phyloP scores from a whole-genome alignment of 129 eudicot genomes.

The Arctium minus region DNA sequence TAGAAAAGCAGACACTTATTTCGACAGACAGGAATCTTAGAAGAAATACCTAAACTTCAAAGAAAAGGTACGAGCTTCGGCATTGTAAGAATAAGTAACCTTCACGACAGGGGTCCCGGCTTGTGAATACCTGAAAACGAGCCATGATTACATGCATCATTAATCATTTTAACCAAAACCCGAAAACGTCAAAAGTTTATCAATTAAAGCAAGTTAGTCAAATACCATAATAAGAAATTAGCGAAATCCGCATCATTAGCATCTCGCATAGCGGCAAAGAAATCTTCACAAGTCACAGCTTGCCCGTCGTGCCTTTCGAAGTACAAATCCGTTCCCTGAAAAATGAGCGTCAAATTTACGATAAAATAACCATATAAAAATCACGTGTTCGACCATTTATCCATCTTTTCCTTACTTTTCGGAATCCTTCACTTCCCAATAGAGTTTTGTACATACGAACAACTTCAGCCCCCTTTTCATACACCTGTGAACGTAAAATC shows the following conservation, averaged over 20 bases:
- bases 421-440: constrained; percentile 77
- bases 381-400: background rate
- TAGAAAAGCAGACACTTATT: background rate
- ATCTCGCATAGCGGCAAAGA: constrained; percentile 95
- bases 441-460: constrained; percentile 97
- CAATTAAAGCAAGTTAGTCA: background rate
- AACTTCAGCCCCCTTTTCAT: constrained; percentile 97
- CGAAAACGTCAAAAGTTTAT: background rate
- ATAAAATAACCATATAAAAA: constrained; percentile 1
- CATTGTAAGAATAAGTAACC: constrained; percentile 64
- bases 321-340: constrained; percentile 87
- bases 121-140: constrained; percentile 82
- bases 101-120: constrained; percentile 91
- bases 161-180: background rate
- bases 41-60: constrained; percentile 70
- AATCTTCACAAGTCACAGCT: constrained; percentile 97
- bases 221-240: constrained; percentile 85
- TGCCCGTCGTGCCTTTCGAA: constrained; percentile 95
- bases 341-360: background rate
- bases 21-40: background rate
- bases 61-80: constrained; percentile 67
- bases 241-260: constrained; percentile 84
- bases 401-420: constrained; percentile 51
- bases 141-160: background rate
- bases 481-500: constrained; percentile 52